A percentile compares a stretch with the other conserved stretches of the same genome.
These are phyloP conservation scores for Sordariomycetes sp. DNA, from an alignment of 2,329 filamentous ascomycete species.

Conservation along the genomic window DNA sequence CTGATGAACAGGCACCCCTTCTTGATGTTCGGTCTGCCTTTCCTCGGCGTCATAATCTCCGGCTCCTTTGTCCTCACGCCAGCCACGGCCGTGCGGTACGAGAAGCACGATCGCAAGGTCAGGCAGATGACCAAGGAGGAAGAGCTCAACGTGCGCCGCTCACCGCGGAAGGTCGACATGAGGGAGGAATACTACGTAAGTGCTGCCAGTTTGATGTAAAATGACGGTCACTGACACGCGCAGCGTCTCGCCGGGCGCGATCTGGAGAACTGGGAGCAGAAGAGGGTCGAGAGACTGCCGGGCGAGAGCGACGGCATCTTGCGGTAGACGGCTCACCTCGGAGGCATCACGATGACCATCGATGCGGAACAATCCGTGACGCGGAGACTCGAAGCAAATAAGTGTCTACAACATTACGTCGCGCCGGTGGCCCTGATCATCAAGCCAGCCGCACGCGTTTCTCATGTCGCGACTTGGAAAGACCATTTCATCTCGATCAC, in stretches of 20 bases:
- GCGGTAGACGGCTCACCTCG: too few species aligned
- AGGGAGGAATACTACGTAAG: slow-evolving; percentile 81
- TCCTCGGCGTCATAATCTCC: slow-evolving; percentile 79
- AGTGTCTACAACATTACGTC: too few species aligned
- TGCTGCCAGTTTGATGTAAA: slow-evolving; percentile 12
- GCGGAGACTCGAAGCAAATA: too few species aligned
- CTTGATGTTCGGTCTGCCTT: slow-evolving; percentile 86
- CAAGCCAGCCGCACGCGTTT: too few species aligned
- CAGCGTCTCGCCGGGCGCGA: slow-evolving; percentile 86
- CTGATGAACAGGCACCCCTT: slow-evolving; percentile 75
- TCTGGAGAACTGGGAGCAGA: slow-evolving; percentile 94
- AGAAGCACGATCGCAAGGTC: slow-evolving; percentile 85
- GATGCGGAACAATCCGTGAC: too few species aligned
- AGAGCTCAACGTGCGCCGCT: slow-evolving; percentile 70
- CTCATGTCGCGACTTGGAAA: too few species aligned
- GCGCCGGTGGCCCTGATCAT: too few species aligned
- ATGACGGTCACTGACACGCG: slow-evolving; percentile 35
- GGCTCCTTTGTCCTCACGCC: slow-evolving; percentile 93
- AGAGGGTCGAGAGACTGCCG: slow-evolving; percentile 78
- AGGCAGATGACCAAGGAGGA: slow-evolving; percentile 79
- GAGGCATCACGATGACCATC: too few species aligned
- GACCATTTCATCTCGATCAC: too few species aligned
- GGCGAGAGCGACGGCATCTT: slow-evolving; percentile 85
- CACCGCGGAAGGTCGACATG: slow-evolving; percentile 64
- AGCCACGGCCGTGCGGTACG: slow-evolving; percentile 87